Evolutionary conservation across 2,329 filamentous ascomycete species (phyloP), one percentile per base, ranked within the genome.

Genomic region (Aureobasidium mangrovei): DNA sequence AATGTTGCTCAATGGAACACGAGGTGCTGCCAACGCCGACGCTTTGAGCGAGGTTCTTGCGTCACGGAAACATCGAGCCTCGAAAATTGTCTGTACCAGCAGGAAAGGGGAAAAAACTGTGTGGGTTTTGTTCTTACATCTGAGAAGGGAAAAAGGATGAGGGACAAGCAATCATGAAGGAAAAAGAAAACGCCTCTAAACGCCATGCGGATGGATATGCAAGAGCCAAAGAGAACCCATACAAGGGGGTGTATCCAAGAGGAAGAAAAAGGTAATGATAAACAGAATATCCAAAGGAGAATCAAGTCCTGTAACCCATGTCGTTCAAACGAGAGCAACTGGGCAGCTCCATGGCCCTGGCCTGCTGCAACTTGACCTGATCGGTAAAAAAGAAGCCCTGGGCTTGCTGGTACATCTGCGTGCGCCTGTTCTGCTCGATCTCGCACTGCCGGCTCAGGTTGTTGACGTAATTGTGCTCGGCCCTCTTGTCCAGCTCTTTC

Each of bases 301-400:
- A 41, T 42, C n/a, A 12, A 41, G 29, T 42, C 29, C 63, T 58
- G 56, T 64, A 66, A 52, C 74, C 74, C 67, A 82, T 65, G 44
- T 74, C 70, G 53, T 78, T 72, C 61, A 85, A 65, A 59, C 74
- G 75, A 62, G 72, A 72, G 67, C 83, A 86, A 61, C 73, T 78
- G 66, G 74, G 76, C 74, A 82, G 77, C 43, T 79, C 73, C 76
- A 84, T 77, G 26, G 72, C 72, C 57, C 77, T 72, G 31, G 91
- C 91, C 56, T 81, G 70, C 58, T 84, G 80, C 81, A 95, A 81
- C 74, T 89, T 90, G 58, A 84, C 84, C 51, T 82, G 77, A 64
- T 96, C 89, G 54, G 83, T 81, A 68, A 82, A 90, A 65, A 95
- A 89, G 86, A 90, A 95, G 3, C 91, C 91, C 62, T 86, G 82